These are phyloP conservation scores for Chalciporus sp. DNA, from an alignment of 1,284 basidiomycete species.

Conservation along the genomic window DNA sequence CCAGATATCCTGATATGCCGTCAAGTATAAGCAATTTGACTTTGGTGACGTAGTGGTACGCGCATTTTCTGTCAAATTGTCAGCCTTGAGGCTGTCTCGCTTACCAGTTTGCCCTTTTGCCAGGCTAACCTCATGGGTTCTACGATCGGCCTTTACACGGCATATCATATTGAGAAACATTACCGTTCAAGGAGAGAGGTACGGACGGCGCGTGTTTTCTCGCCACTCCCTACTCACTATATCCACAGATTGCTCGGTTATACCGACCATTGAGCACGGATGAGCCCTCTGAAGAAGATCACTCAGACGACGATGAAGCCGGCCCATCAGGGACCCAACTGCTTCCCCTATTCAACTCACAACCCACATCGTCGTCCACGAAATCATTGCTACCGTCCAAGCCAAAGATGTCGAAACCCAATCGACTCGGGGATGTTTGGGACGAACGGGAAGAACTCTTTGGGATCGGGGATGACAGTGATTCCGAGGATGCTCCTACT, in stretches of 20 bases:
- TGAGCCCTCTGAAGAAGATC: slow-evolving; percentile 57
- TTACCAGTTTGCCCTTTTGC: slow-evolving; percentile 9
- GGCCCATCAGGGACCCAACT: slow-evolving; percentile 51
- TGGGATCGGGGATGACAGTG: slow-evolving; percentile 58
- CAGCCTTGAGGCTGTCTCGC: slow-evolving; percentile 5
- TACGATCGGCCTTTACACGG: slow-evolving; percentile 65
- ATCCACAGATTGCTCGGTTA: slow-evolving; percentile 64
- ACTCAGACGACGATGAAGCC: slow-evolving; percentile 43
- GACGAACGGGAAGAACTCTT: slow-evolving; percentile 79
- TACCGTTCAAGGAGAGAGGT: slow-evolving; percentile 79
- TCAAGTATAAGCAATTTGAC: slow-evolving; percentile 78
- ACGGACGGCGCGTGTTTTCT: slow-evolving; percentile 12
- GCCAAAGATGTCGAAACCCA: slow-evolving; percentile 31
- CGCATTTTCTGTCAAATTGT: slow-evolving; percentile 16
- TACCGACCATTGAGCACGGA: slow-evolving; percentile 69
- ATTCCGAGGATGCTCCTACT: slow-evolving; percentile 15
- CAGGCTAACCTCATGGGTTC: slow-evolving; percentile 87
- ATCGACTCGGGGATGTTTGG: slow-evolving; percentile 65
- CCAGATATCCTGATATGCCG: slow-evolving; percentile 3
- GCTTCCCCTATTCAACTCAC: slow-evolving; percentile 50
- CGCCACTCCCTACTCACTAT: not conserved
- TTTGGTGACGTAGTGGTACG: slow-evolving; percentile 74
- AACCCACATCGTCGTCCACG: slow-evolving; percentile 18
- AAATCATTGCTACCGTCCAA: slow-evolving; percentile 18
- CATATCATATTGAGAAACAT: slow-evolving; percentile 71